These are phyloP conservation scores for Ambrosiella beaveri DNA, from an alignment of 2,329 filamentous ascomycete genomes.

Conservation along the genomic window DNA sequence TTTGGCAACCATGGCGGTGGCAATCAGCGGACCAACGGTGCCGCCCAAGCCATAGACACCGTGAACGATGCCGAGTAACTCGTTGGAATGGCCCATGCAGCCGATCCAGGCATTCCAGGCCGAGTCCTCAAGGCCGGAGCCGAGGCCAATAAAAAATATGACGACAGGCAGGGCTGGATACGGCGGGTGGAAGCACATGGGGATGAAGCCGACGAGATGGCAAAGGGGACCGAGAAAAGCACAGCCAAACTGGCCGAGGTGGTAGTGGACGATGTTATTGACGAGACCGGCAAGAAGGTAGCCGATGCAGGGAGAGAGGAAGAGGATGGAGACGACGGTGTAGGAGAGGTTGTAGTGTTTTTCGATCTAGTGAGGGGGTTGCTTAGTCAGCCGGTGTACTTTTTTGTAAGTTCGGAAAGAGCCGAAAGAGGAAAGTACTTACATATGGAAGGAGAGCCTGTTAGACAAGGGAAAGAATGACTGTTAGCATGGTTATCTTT, in stretches of 20 bases:
- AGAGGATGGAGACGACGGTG: conserved; percentile 46
- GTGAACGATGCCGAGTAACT: conserved; percentile 57
- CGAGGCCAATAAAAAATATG: conserved; percentile 50
- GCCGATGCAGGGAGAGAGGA: conserved; percentile 48
- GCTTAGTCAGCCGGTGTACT: not conserved
- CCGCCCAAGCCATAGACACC: conserved; percentile 57
- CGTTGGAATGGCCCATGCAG: conserved; percentile 55
- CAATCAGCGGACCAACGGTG: conserved; percentile 50
- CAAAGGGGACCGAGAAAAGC: conserved; percentile 45
- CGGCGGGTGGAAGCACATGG: conserved; percentile 49
- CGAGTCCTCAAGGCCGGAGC: conserved; percentile 49
- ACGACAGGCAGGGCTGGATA: conserved; percentile 49
- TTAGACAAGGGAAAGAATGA: not conserved
- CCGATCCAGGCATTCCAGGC: conserved; percentile 47
- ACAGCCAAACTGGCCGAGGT: conserved; percentile 52
- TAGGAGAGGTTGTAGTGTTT: conserved; percentile 43
- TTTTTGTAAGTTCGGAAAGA: not conserved
- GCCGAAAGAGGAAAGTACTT: conserved; percentile 15
- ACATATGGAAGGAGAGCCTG: conserved; percentile 32
- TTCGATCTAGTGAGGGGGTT: conserved; percentile 6
- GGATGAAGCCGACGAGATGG: conserved; percentile 47
- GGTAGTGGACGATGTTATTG: conserved; percentile 48
- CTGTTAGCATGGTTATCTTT: not conserved
- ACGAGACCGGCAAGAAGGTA: conserved; percentile 45
- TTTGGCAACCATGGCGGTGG: conserved; percentile 54